Evolutionary conservation across 108 stramenopile species (phyloP), one percentile per base, ranked within the genome.

Genomic region (Hondaea fermentalgiana): DNA sequence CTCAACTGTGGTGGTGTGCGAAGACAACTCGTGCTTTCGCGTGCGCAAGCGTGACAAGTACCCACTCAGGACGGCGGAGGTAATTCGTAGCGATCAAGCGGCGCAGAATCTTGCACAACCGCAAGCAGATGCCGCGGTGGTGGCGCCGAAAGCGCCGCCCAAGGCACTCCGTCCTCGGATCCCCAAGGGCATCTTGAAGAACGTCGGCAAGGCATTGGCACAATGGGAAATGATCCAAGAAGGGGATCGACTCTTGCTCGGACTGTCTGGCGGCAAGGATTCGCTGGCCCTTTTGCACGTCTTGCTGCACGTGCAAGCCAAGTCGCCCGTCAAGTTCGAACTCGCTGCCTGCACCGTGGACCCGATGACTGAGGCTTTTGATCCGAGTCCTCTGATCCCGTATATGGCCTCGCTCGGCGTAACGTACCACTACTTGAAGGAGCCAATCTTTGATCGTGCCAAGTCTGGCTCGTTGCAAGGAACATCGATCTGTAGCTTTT

Each of bases 201-300:
- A 17, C 2, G 89, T 83, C 16, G 89, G 58, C 57, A 25, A 90
- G 88, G 98, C 97, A 6, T 94, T 97, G 90, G 92, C 96, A 57
- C 95, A 97, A 60, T 98, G 95, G 95, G 92, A 95, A 58, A 96
- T 97, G 96, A 92, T 98, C 19, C 91, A 97, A 88, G 96, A 97
- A 17, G 98, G 98, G 4, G 98, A 98, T 91, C 92, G 96, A 10
- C 93, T 99, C 25, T 91, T 98, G 45, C 93, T 99, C 5, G 99
- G 98, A 1, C 90, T 99, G 6, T 97, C 96, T 23, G 99, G 99
- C 57, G 99, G 99, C 19, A 99, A 99, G 93, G 99, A 99, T 91
- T 97, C 97, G 35, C 89, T 99, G 57, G 95, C 93, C 60, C 93
- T 98, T 58, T 93, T 99, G 55, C 99, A 99, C 89, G 94, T 96